Evolutionary conservation across 352 stramenopile species (phyloP), one percentile per base, ranked within the genome.

Genomic region (Hyaloperonospora brassicae): DNA sequence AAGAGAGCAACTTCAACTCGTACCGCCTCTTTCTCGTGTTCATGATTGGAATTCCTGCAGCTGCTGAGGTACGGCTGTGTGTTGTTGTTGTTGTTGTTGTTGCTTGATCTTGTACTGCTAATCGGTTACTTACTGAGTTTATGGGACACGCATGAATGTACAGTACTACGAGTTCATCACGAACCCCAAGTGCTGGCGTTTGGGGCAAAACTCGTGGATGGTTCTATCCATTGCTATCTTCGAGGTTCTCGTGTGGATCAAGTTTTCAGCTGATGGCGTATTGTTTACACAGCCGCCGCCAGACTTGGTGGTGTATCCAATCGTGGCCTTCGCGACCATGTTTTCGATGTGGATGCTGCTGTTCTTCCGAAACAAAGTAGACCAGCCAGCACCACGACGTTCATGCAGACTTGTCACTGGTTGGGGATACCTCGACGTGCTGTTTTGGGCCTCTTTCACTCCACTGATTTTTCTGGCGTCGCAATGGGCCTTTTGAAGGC

Each of bases 141-240:
- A 17, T 17, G 17, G 17, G 17, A 17, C 17, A 17, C 17, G 17
- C 17, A 17, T 17, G 17, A 17, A 17, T 17, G 17, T 17, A 11
- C 25, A 89, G 77, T 94, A 90, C 59, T 93, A 93, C 47, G 81
- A 92, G 65, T 94, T 92, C 52, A 63, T 94, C 46, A 66, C 77
- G 11, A 90, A 94, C 50, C 79, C 82, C 1, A 70, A 87, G 24
- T 87, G 79, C 63, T 70, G 66, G 58, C 79, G 82, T 17, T 64
- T 92, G 6, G 82, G 82, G 38, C 82, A 92, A 53, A 92, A 92
- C 54, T 70, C 82, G 41, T 92, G 82, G 82, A 87, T 92, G 75
- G 78, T 89, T 36, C 57, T 87, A 34, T 86, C 76, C 6, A 87
- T 92, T 58, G 67, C 72, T 12, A 70, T 72, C 12, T 87, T 92